Evolutionary conservation across 2,329 filamentous ascomycete species (phyloP), one percentile per base, ranked within the genome.

Genomic region (Colletotrichum paranaense): DNA sequence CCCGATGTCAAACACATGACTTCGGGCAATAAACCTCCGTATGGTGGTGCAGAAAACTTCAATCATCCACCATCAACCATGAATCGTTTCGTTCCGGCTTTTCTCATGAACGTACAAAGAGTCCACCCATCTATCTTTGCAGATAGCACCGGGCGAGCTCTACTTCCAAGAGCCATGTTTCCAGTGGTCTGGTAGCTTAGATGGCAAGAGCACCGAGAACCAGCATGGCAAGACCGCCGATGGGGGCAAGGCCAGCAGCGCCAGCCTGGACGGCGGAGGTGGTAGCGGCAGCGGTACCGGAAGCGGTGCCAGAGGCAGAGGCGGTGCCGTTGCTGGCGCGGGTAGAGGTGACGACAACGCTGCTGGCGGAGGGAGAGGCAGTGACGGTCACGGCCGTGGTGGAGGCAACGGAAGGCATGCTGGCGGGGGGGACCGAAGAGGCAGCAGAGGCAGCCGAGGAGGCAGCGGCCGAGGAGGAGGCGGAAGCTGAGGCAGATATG

Each of bases 141-240:
- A 30, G 46, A 30, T 11, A 16, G 28, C 46, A 19, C 22, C 19
- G 26, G 12, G 22, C 11, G 16, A 12, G 30, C 14, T 16, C 26
- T 16, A 5, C 12, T 9, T 14, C 11, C 49, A 49, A n/a, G 19
- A 49, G 19, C 42, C 42, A 7, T 4, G 19, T 24, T 1, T 26
- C n/a, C 16, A 11, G 2, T 26, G 4, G 8, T 14, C 8, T 1
- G 14, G 19, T 5, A 16, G 32, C 60, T 74, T 72, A 75, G 56
- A 75, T 65, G n/a, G 67, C 74, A 52, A 75, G 67, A 19, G 74
- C 74, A 65, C 49, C 74, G 52, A 74, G 63, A 52, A 62, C 60
- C 60, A 74, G 67, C 67, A 75, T 68, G 67, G 67, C 74, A 9
- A 74, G 55, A n/a, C 65, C 74, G 30, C 74, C 72, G 14, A 75